A percentile compares a stretch with the other conserved stretches of the same genome.
These are phyloP conservation scores for Aspergillus hancockii DNA, from an alignment of 495 filamentous ascomycete species.

Conservation along the genomic window DNA sequence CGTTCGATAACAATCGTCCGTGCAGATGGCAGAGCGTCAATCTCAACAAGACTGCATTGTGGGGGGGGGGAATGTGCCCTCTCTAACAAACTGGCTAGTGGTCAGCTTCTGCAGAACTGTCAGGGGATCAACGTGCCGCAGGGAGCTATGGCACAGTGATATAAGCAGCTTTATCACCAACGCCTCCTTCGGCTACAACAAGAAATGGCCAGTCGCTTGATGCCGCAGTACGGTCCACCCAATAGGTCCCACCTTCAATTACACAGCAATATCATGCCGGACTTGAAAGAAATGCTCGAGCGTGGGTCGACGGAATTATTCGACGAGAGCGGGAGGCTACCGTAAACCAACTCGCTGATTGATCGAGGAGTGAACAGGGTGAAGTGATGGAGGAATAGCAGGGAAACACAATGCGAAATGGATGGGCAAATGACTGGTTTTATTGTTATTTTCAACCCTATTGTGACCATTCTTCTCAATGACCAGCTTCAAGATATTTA, in stretches of 20 bases:
- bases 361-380: conserved; percentile 35
- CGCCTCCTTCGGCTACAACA: conserved; percentile 38
- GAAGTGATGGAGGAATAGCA: conserved; percentile 43
- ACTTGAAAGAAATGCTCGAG: conserved; percentile 39
- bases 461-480: no score
- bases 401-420: conserved; percentile 49
- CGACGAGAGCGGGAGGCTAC: conserved; percentile 39
- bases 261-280: conserved; percentile 42
- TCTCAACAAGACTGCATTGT: no score
- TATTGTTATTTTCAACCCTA: no score
- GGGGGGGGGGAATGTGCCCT: no score
- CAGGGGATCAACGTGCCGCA: conserved; percentile 32
- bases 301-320: conserved; percentile 49
- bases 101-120: conserved; percentile 36
- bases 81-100: no score
- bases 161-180: conserved; percentile 43
- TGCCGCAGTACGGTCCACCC: conserved; percentile 44
- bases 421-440: no score
- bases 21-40: no score
- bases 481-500: no score
- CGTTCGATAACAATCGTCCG: no score
- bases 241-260: conserved; percentile 42
- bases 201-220: conserved; percentile 40
- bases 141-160: conserved; percentile 32
- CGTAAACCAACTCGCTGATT: conserved; percentile 38